Base-by-base conservation (phyloP, 2,329 filamentous ascomycete genomes). In the Colletotrichum salicis region DNA sequence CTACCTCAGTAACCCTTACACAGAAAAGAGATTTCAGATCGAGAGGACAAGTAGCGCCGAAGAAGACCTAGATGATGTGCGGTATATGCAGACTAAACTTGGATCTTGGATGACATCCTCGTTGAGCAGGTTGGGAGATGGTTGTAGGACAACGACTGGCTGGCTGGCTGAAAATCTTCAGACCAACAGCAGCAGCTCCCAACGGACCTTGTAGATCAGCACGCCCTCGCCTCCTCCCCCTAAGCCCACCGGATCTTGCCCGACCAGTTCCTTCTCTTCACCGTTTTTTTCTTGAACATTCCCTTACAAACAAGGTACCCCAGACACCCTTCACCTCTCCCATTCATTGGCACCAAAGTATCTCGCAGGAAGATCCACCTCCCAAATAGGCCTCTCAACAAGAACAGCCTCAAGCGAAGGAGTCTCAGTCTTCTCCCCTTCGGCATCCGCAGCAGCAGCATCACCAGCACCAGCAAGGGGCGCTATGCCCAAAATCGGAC, bases 321-420 rank as follows among this genome's bases (percentile, higher is more conserved):
- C 31, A 15, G 8, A 8, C 24, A 13, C 27, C 19, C 48, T 70
- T 27, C 65, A 73, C 69, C 63, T 67, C 78, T 87, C 86, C 82
- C 83, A 86, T 77, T 89, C 87, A 74, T 86, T 84, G 51, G 90
- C 87, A 29, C 85, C 88, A 76, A 90, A 87, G 81, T 92, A 96
- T 65, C 91, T 87, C 75, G 92, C 91, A 2, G 93, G 91, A 79
- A 95, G 84, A 75, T 95, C 92, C 71, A 95, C 86, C 81, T 97
- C 94, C 90, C 93, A 96, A 76, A 91, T 87, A 24, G 96, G 95
- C 77, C 95, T 86, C 85, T 98, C 96, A 15, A 98, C 91, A 63
- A 98, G 85, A 2, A 94, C 95, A 58, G 98, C 93, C 82, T 99
- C 96, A 5, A 93, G 82, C 12, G 84, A 37, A 4, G 81, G 76